Percentiles rank a stretch among this genome's conserved stretches.
Evolutionary conservation across 345 rosid species (phyloP).

Genomic region (Mallotus nudiflorus): DNA sequence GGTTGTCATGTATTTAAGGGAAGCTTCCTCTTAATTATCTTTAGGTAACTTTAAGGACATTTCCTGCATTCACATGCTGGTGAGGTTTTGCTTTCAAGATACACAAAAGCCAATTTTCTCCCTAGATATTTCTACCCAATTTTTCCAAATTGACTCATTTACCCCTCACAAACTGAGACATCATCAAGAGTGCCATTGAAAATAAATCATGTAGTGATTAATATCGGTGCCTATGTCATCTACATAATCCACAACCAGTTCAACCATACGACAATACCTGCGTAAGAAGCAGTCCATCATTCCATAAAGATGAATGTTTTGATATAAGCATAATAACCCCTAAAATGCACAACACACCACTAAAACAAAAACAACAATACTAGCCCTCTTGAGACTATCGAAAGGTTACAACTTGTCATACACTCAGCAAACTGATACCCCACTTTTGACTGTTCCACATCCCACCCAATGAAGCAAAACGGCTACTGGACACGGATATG

Average conservation of each 20-base stretch:
- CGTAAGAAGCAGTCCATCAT: background rate
- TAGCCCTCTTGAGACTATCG: background rate
- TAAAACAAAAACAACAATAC: no score
- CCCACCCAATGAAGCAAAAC: background rate
- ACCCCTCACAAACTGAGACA: background rate
- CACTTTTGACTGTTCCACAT: no score
- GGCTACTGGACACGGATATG: background rate
- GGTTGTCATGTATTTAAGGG: background rate
- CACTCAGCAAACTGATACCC: background rate
- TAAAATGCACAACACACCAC: no score
- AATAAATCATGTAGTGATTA: no score
- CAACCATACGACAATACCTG: background rate
- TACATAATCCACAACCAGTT: no score
- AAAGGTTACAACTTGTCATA: background rate
- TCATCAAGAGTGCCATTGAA: no score
- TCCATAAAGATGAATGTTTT: background rate
- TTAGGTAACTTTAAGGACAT: background rate
- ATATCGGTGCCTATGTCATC: no score
- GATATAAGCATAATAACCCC: no score
- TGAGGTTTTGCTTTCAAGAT: conserved; percentile 10
- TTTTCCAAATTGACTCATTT: background rate
- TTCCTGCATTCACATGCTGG: background rate
- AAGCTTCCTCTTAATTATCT: conserved; percentile 8
- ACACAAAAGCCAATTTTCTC: background rate
- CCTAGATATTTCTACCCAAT: background rate